Conservation (phyloP, 116 monocot genomes). For the Trichopus zeylanicus region DNA sequence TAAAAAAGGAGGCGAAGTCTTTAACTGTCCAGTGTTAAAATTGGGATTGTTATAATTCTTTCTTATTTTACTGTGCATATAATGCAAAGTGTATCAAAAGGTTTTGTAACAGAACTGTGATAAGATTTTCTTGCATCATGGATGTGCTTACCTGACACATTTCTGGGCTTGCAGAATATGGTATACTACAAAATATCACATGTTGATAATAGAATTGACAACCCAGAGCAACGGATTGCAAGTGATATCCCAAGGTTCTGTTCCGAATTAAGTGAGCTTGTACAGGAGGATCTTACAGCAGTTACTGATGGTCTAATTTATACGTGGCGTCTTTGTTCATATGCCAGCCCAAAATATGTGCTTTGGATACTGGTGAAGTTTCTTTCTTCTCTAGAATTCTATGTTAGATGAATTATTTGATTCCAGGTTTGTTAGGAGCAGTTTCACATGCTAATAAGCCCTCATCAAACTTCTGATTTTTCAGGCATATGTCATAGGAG, state of each 20-base stretch:
- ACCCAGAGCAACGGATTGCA: conserved; percentile 84
- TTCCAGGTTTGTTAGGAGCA: neutral
- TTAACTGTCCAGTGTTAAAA: neutral
- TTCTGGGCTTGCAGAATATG: conserved; percentile 68
- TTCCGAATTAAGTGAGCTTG: conserved; percentile 89
- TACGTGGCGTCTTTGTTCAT: conserved; percentile 98
- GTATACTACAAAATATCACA: conserved; percentile 93
- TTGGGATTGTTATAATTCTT: neutral
- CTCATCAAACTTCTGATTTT: conserved; percentile 10
- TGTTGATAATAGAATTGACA: conserved; percentile 72
- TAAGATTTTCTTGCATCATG: neutral
- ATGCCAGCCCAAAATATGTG: conserved; percentile 97
- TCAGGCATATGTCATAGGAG: conserved; percentile 90
- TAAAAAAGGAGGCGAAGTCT: too few relatives aligned
- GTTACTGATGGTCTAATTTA: conserved; percentile 79
- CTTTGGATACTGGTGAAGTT: conserved; percentile 86
- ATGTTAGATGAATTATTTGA: neutral
- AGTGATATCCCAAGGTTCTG: conserved; percentile 89
- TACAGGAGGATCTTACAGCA: conserved; percentile 87
- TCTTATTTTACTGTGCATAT: neutral
- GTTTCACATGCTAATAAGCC: too few relatives aligned
- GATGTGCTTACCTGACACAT: neutral
- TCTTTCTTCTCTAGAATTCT: neutral
- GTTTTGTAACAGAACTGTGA: neutral
- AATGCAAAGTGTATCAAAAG: neutral